These are phyloP conservation scores for Starmerella lactis-condensi DNA, from an alignment of 805 yeast genomes.

Conservation along the genomic window DNA sequence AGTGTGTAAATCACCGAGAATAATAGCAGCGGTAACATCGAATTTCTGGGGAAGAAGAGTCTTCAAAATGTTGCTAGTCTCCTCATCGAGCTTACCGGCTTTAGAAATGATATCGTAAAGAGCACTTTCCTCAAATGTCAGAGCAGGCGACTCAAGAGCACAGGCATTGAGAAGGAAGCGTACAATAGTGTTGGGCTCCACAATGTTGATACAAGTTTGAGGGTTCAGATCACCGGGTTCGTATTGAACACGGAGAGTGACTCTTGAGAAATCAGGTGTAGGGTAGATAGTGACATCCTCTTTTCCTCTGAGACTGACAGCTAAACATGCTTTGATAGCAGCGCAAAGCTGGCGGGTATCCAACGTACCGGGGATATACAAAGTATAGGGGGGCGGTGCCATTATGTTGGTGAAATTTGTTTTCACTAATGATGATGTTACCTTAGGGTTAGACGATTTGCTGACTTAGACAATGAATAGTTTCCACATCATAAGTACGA, in stretches of 20 bases:
- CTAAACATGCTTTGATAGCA: slow-evolving; percentile 27
- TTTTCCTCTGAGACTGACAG: slow-evolving; percentile 23
- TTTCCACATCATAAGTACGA: not conserved
- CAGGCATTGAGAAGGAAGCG: slow-evolving; percentile 23
- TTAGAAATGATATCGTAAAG: slow-evolving; percentile 15
- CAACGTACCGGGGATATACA: slow-evolving; percentile 14
- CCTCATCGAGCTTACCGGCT: slow-evolving; percentile 14
- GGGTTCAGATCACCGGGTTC: slow-evolving; percentile 8
- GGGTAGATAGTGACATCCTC: slow-evolving; percentile 16
- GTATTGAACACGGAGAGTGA: slow-evolving; percentile 10
- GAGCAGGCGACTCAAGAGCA: slow-evolving; percentile 13
- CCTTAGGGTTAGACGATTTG: too few species aligned
- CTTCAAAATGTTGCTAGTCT: slow-evolving; percentile 13
- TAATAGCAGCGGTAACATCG: slow-evolving; percentile 26
- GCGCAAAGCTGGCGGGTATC: slow-evolving; percentile 14
- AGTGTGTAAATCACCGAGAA: slow-evolving; percentile 31
- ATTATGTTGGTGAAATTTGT: too few species aligned
- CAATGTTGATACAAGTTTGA: slow-evolving; percentile 17
- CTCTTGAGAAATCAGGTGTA: slow-evolving; percentile 11
- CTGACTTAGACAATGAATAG: not conserved
- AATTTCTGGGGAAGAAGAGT: slow-evolving; percentile 18
- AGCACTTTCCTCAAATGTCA: slow-evolving; percentile 26
- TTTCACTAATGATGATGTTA: too few species aligned
- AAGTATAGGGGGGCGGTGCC: too few species aligned
- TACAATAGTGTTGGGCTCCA: slow-evolving; percentile 37